Conservation (phyloP, 1,139 yeast species). For the Diutina neorugosa region DNA sequence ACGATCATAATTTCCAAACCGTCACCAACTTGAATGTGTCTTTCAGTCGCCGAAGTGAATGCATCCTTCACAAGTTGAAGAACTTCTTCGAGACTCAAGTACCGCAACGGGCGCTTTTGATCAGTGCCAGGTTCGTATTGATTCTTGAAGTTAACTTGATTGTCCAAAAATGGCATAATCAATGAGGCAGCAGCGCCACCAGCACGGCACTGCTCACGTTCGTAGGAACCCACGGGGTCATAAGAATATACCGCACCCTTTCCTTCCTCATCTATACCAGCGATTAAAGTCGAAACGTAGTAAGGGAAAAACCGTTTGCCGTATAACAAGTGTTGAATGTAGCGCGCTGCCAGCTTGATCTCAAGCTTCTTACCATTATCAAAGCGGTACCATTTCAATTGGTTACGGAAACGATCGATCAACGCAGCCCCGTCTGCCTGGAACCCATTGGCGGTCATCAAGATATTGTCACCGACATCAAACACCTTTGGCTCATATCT, state of each 20-base stretch:
- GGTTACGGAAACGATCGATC: constrained; percentile 62
- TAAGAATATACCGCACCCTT: constrained; percentile 91
- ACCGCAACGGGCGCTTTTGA: constrained; percentile 47
- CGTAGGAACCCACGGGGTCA: constrained; percentile 97
- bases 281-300: constrained; percentile 88
- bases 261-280: constrained; percentile 91
- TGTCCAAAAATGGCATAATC: constrained; percentile 94
- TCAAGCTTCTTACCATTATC: constrained; percentile 58
- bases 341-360: constrained; percentile 73
- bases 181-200: constrained; percentile 96
- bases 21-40: constrained; percentile 98
- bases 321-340: constrained; percentile 80
- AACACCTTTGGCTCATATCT: constrained; percentile 88
- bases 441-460: constrained; percentile 90
- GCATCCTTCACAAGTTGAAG: constrained; percentile 84
- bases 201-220: constrained; percentile 93
- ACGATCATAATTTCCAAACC: constrained; percentile 83
- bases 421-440: constrained; percentile 90
- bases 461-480: constrained; percentile 78
- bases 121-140: constrained; percentile 73
- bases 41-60: constrained; percentile 89
- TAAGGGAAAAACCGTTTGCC: constrained; percentile 95
- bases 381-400: constrained; percentile 89
- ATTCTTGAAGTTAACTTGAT: constrained; percentile 91
- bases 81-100: constrained; percentile 72